Base-by-base conservation (phyloP, 1,139 yeast species). In the Pichia sp. region DNA sequence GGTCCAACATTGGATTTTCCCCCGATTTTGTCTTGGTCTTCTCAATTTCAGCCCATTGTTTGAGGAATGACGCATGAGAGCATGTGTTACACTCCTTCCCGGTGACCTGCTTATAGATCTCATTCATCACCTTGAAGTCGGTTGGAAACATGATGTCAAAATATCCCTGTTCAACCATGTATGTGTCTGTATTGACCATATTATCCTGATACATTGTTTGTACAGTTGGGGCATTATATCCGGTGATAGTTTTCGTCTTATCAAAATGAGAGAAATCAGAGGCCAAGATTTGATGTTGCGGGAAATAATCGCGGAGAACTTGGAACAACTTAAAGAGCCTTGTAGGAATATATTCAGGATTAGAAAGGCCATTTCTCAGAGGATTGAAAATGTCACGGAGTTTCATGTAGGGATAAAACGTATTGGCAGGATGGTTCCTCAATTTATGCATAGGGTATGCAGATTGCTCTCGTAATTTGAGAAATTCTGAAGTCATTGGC, bases 81-180 rank as follows among this genome's bases (percentile, higher is more conserved):
- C 72, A 66, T 1, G 75, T 72, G 37, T 62, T 60, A 10, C 81
- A 68, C 3, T 68, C 58, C 47, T 74, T 80, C 1, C 86, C 87
- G 12, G 81, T 74, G 7, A 83, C 73, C 44, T 72, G 73, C 21
- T 65, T 63, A 52, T 86, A 86, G 43, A 85, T 44, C 37, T 75
- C 78, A 31, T 75, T 67, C 4, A 81, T 75, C 13, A 76, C 59
- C 8, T 64, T 63, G 55, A 86, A 86, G 51, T 85, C 83, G 0
- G 95, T 85, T 6, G 94, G 85, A 53, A 85, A 85, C 79, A 84
- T 75, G 34, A 86, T 85, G 56, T 85, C 94, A 55, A 84, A 85
- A 50, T 70, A 81, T 0, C 95, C 95, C 53, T 83, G 94, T 31
- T 80, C 68, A 11, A 75, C 82, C 91, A 85, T 79, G 55, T 79